These are phyloP conservation scores for Otatea glauca DNA, from an alignment of 176 grass and related monocot species.

Conservation along the genomic window DNA sequence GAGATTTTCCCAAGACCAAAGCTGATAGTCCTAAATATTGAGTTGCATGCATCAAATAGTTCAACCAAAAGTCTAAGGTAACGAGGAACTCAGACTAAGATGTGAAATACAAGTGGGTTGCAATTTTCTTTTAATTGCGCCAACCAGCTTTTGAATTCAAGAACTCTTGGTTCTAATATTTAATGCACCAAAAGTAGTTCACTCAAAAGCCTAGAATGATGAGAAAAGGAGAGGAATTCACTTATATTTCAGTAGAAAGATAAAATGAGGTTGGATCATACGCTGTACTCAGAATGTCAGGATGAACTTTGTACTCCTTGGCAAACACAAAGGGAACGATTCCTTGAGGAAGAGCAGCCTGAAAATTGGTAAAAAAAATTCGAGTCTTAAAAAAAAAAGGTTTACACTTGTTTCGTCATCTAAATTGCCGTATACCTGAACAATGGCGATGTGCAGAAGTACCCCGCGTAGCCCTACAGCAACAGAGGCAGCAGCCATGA, in stretches of 20 bases:
- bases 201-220: no score
- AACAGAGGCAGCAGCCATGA: slow-evolving; percentile 69
- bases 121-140: no score
- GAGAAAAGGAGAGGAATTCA: no score
- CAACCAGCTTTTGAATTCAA: no score
- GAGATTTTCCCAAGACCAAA: not conserved
- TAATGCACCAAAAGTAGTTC: no score
- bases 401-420: not conserved
- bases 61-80: no score
- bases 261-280: slow-evolving; percentile 38
- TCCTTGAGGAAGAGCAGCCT: slow-evolving; percentile 89
- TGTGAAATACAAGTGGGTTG: no score
- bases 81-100: no score
- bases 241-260: no score
- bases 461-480: slow-evolving; percentile 67
- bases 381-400: not conserved
- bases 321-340: slow-evolving; percentile 92
- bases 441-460: slow-evolving; percentile 84
- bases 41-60: no score
- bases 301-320: slow-evolving; percentile 91
- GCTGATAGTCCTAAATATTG: not conserved
- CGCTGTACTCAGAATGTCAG: slow-evolving; percentile 83
- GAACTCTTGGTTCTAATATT: no score
- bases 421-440: slow-evolving; percentile 56
- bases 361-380: not conserved